Evolutionary conservation across 352 stramenopile genomes (phyloP), one percentile per base, ranked within the genome.

Genomic region (Phytophthora quininea): DNA sequence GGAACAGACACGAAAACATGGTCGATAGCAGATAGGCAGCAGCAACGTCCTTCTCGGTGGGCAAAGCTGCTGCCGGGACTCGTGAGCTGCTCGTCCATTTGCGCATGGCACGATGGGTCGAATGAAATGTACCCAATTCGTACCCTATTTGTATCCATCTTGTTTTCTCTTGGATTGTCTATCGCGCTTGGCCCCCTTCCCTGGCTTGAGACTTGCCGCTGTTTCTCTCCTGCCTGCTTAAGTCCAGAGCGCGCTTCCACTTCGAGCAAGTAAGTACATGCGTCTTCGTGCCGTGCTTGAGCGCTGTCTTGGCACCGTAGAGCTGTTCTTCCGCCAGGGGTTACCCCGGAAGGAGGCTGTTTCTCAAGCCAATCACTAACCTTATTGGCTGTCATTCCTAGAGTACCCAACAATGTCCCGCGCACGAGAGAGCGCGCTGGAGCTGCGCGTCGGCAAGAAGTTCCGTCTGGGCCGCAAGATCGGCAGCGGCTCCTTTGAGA

Each of bases 381-480:
- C 10, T 60, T 33, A 32, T 24, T 24, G 19, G 0, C 19, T 24
- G 19, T 0, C 19, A 24, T 24, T 24, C 19, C 19, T 24, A 24
- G 19, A 24, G 19, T 24, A 24, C 19, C 19, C 30, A 15, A 46
- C 1, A 14, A 92, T 92, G 83, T 84, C 82, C 15, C 77, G 88
- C 51, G 73, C 60, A 24, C 77, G 82, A 80, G 83, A 92, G 58
- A 91, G 80, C 58, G n/a, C n/a, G 53, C 62, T 99, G 76, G 98
- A 99, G 85, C 90, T 99, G 33, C 93, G 97, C 64, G 98, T 99
- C 29, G 98, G 98, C 68, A 99, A 99, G 77, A 99, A 99, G 81
- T 99, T 99, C 82, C 95, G 98, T 7, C 88, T 99, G 24, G 97
- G 97, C 52, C 92, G 95, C 59, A 99, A 99, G 84, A 99, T 99